phyloP scores from a whole-genome alignment of 768 basidiomycete genomes.

The Pulveroboletus sp. region DNA sequence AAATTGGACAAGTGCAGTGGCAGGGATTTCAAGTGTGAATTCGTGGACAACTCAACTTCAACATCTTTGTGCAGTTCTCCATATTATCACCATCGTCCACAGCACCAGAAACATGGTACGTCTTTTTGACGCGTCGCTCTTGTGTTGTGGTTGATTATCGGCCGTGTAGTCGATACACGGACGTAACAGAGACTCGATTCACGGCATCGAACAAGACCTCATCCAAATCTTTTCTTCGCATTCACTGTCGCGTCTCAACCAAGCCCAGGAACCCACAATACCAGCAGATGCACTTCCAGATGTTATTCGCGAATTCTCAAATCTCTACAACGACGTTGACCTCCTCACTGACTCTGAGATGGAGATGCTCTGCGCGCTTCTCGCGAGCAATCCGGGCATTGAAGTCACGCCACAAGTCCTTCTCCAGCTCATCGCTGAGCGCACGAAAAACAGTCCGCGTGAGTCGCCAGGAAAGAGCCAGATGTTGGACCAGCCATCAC shows the following conservation, averaged over 20 bases:
- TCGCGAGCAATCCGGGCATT: slow-evolving; percentile 56
- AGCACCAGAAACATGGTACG: slow-evolving; percentile 23
- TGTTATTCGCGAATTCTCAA: slow-evolving; percentile 59
- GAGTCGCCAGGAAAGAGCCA: slow-evolving; percentile 23
- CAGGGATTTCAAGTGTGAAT: not conserved
- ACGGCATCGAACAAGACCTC: slow-evolving; percentile 66
- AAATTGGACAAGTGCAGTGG: not conserved
- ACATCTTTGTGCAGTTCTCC: slow-evolving; percentile 7
- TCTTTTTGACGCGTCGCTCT: slow-evolving; percentile 8
- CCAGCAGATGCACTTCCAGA: slow-evolving; percentile 69
- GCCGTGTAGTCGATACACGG: slow-evolving; percentile 37
- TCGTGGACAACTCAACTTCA: slow-evolving; percentile 3
- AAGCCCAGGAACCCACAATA: slow-evolving; percentile 57
- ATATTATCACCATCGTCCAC: slow-evolving; percentile 1
- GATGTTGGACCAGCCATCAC: slow-evolving; percentile 6
- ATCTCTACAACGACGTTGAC: slow-evolving; percentile 53
- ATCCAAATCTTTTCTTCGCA: slow-evolving; percentile 64
- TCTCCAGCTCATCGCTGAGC: slow-evolving; percentile 59
- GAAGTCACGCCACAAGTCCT: slow-evolving; percentile 66
- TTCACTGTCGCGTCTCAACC: slow-evolving; percentile 53
- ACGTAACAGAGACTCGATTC: slow-evolving; percentile 65
- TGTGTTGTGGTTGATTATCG: slow-evolving; percentile 1
- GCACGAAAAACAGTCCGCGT: slow-evolving; percentile 40
- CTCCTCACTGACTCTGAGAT: slow-evolving; percentile 65
- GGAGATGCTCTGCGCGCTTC: slow-evolving; percentile 50